These are phyloP conservation scores for Coniochaeta ligniaria DNA, from an alignment of 2,329 filamentous ascomycete genomes.

Conservation along the genomic window DNA sequence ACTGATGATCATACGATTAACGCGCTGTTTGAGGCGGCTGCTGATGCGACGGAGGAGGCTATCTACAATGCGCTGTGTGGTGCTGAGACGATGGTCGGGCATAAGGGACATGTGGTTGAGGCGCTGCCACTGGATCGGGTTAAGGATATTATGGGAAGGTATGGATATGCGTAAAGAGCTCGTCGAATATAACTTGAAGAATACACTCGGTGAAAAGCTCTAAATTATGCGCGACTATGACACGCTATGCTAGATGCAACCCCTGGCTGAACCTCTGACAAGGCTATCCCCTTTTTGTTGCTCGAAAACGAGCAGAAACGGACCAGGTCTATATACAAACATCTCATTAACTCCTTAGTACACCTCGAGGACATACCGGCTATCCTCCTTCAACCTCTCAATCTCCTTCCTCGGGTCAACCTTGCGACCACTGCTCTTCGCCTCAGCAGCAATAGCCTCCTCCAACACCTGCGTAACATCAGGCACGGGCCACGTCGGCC, in stretches of 20 bases:
- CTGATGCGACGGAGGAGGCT: conserved; percentile 57
- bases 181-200: background rate
- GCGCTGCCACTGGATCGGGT: conserved; percentile 40
- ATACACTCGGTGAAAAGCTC: background rate
- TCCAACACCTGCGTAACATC: conserved; percentile 91
- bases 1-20: conserved; percentile 55
- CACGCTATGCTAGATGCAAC: background rate
- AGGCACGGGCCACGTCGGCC: conserved; percentile 96
- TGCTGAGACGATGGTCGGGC: conserved; percentile 51
- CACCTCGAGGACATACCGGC: conserved; percentile 92
- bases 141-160: conserved; percentile 36
- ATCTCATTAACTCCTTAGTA: conserved; percentile 53
- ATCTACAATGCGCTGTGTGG: conserved; percentile 59
- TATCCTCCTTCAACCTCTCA: conserved; percentile 92
- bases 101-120: conserved; percentile 39
- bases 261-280: background rate
- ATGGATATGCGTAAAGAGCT: conserved; percentile 10
- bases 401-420: conserved; percentile 84
- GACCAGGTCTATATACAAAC: background rate
- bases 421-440: conserved; percentile 66
- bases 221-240: background rate
- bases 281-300: background rate
- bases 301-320: background rate
- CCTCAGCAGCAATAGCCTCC: conserved; percentile 80
- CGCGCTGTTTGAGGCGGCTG: conserved; percentile 52